These are phyloP conservation scores for Aphanomyces euteiches DNA, from an alignment of 352 stramenopile species.

Conservation along the genomic window DNA sequence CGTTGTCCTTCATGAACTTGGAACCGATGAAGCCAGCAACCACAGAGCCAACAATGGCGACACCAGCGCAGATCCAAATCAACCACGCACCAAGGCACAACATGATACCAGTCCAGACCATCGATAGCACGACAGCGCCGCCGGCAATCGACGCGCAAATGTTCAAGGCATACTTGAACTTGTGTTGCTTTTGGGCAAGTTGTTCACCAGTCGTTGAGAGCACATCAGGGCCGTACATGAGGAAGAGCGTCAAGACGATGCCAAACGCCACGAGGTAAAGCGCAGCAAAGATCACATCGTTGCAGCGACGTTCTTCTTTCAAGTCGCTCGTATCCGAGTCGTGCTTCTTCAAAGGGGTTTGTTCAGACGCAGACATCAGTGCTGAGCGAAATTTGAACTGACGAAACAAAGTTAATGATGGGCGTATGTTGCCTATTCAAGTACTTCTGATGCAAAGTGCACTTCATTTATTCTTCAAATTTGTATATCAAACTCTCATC, in stretches of 20 bases:
- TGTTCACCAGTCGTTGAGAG: background rate
- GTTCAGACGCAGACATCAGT: background rate
- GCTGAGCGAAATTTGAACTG: background rate
- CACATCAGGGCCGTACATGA: conserved; percentile 12
- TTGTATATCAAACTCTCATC: background rate
- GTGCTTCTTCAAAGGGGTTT: conserved; percentile 13
- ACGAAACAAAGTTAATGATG: background rate
- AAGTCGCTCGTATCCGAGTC: conserved; percentile 9
- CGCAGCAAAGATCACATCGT: conserved; percentile 8
- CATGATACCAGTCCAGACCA: conserved; percentile 51
- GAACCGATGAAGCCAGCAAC: conserved; percentile 39
- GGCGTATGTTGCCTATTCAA: too few relatives aligned
- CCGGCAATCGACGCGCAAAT: conserved; percentile 47
- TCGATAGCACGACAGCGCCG: conserved; percentile 38
- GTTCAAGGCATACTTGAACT: conserved; percentile 55
- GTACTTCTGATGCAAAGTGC: too few relatives aligned
- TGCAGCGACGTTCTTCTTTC: conserved; percentile 20
- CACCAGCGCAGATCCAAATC: conserved; percentile 52
- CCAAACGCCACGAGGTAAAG: conserved; percentile 15
- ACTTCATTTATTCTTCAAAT: too few relatives aligned
- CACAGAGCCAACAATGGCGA: conserved; percentile 42
- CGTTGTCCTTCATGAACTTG: conserved; percentile 44
- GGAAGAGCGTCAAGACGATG: conserved; percentile 3
- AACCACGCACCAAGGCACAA: conserved; percentile 53
- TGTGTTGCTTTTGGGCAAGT: conserved; percentile 37